Evolutionary conservation across 495 filamentous ascomycete genomes (phyloP).

Genomic region (Daldinia vernicosa): DNA sequence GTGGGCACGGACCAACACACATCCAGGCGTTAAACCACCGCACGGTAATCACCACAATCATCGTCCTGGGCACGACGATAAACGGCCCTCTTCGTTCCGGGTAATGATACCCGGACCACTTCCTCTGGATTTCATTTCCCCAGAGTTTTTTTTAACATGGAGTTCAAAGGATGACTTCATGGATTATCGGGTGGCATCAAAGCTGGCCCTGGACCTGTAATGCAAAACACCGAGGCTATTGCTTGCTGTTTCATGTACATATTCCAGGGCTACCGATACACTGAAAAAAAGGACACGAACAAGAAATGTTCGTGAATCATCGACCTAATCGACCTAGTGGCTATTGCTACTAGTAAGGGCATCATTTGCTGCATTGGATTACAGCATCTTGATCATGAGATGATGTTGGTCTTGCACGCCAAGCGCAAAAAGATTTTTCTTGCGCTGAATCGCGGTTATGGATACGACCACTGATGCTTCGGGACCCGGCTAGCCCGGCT

Average conservation of each 20-base stretch:
- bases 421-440: conserved; percentile 13
- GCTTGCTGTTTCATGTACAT: conserved; percentile 22
- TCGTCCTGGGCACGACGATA: conserved; percentile 44
- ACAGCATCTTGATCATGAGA: not conserved
- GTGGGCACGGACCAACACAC: no score
- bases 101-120: conserved; percentile 6
- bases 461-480: no score
- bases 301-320: conserved; percentile 16
- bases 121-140: conserved; percentile 1
- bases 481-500: no score
- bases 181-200: conserved; percentile 11
- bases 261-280: conserved; percentile 10
- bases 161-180: conserved; percentile 13
- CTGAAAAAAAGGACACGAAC: conserved; percentile 10
- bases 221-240: conserved; percentile 26
- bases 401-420: not conserved
- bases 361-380: not conserved
- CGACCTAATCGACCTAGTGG: conserved; percentile 12
- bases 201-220: conserved; percentile 11
- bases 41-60: conserved; percentile 13
- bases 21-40: no score
- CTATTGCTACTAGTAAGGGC: conserved; percentile 3
- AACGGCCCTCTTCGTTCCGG: conserved; percentile 30
- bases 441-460: conserved; percentile 2
- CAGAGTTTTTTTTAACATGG: conserved; percentile 7